Conservation (phyloP, 805 yeast genomes). For the Kazachstania martiniae region DNA sequence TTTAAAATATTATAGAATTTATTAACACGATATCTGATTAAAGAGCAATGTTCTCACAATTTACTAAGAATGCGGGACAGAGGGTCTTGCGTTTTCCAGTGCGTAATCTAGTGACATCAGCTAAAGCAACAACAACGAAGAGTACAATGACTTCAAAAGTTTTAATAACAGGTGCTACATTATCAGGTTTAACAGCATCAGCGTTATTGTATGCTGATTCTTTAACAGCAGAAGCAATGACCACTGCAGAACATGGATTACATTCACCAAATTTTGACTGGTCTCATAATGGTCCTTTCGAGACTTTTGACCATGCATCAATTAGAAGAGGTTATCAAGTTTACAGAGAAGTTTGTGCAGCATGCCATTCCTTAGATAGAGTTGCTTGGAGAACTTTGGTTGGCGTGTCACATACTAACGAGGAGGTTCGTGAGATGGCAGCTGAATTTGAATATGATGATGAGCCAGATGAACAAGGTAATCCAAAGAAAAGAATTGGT, state of each 20-base stretch:
- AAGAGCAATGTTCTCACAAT: background rate
- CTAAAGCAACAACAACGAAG: background rate
- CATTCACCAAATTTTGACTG: conserved; percentile 90
- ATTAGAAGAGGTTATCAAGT: conserved; percentile 99
- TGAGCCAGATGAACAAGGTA: conserved; percentile 97
- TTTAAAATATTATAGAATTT: no score
- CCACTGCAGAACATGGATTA: conserved; percentile 97
- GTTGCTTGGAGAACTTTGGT: conserved; percentile 98
- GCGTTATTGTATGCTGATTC: conserved; percentile 75
- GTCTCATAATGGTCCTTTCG: conserved; percentile 90
- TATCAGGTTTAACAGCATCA: conserved; percentile 74
- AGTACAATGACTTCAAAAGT: conserved; percentile 26
- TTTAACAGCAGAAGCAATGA: conserved; percentile 87
- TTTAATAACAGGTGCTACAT: conserved; percentile 46
- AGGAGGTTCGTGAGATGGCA: conserved; percentile 86
- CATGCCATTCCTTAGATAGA: conserved; percentile 94
- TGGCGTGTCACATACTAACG: conserved; percentile 87
- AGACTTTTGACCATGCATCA: conserved; percentile 86
- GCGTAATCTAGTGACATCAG: no score
- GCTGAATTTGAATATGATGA: conserved; percentile 97
- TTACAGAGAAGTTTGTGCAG: conserved; percentile 97
- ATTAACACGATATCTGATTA: no score
- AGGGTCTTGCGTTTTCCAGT: no score
- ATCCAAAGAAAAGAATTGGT: conserved; percentile 96
- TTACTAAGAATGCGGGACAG: background rate